A percentile compares a stretch with the other conserved stretches of the same genome.
These are phyloP conservation scores for Boletus pseudopeckii DNA, from an alignment of 768 basidiomycete species.

Conservation along the genomic window DNA sequence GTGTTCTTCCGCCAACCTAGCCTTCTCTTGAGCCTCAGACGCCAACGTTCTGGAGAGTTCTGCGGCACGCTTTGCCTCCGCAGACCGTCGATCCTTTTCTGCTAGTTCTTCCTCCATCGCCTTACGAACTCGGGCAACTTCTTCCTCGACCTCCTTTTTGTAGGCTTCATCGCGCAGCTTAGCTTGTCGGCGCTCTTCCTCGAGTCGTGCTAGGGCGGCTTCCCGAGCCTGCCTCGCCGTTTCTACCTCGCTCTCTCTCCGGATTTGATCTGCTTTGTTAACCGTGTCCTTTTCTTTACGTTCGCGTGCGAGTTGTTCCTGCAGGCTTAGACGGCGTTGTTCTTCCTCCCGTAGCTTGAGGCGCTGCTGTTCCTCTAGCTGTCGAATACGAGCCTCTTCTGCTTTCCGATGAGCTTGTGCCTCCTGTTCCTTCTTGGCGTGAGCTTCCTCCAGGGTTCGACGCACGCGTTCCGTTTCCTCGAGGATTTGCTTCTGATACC, in stretches of 20 bases:
- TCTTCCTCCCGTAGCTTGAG: conserved; percentile 31
- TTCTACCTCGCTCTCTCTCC: conserved; percentile 23
- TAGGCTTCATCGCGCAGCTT: conserved; percentile 23
- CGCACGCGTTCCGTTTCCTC: conserved; percentile 29
- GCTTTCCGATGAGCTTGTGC: conserved; percentile 13
- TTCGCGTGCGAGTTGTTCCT: conserved; percentile 26
- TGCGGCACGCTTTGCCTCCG: conserved; percentile 27
- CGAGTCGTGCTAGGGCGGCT: conserved; percentile 19
- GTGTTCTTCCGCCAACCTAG: conserved; percentile 29
- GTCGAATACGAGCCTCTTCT: conserved; percentile 25
- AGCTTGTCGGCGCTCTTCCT: conserved; percentile 27
- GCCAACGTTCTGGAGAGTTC: conserved; percentile 26
- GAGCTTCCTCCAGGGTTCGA: conserved; percentile 23
- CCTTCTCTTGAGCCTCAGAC: conserved; percentile 30
- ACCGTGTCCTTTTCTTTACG: conserved; percentile 17
- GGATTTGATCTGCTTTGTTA: conserved; percentile 15
- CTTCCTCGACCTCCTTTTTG: conserved; percentile 26
- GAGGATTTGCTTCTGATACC: conserved; percentile 18
- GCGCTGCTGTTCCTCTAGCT: conserved; percentile 28
- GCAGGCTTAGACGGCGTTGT: conserved; percentile 19
- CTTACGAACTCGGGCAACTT: conserved; percentile 23
- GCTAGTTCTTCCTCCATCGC: conserved; percentile 21
- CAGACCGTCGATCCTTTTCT: conserved; percentile 21
- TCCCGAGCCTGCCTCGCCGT: conserved; percentile 15
- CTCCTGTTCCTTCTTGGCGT: conserved; percentile 26